Evolutionary conservation across 257 asterid genomes (phyloP).

Genomic region (Lavandula angustifolia): DNA sequence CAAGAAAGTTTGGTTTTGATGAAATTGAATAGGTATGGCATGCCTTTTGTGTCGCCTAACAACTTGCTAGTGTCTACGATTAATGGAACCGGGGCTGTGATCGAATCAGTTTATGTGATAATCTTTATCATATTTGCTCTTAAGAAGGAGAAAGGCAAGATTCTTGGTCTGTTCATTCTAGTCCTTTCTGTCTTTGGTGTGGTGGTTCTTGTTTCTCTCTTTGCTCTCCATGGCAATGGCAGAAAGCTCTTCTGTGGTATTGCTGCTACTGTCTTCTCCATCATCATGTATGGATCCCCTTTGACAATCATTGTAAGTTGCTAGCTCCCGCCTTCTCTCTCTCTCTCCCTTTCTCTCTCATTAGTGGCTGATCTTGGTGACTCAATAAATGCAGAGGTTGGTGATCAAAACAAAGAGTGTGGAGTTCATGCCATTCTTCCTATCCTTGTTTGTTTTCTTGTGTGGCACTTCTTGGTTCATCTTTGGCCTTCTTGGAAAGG

Average conservation of each 20-base stretch:
- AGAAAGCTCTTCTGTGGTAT: conserved; percentile 72
- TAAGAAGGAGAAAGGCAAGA: conserved; percentile 59
- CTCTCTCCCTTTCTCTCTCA: neutral
- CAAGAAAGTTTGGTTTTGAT: neutral
- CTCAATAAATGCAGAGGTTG: conserved; percentile 52
- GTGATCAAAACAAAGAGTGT: conserved; percentile 83
- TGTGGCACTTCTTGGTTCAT: conserved; percentile 81
- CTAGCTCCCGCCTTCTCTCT: neutral
- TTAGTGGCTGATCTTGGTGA: neutral
- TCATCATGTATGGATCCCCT: conserved; percentile 85
- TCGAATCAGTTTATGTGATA: conserved; percentile 58
- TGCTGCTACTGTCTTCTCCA: conserved; percentile 78
- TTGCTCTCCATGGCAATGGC: conserved; percentile 59
- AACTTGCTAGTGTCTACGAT: conserved; percentile 70
- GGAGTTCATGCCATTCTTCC: conserved; percentile 85
- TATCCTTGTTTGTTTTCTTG: conserved; percentile 69
- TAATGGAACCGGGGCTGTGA: conserved; percentile 71
- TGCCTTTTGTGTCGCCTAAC: conserved; percentile 89
- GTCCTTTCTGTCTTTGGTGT: conserved; percentile 49
- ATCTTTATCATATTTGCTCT: conserved; percentile 59
- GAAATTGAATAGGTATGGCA: conserved; percentile 66
- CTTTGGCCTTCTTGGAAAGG: conserved; percentile 74
- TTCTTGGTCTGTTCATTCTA: conserved; percentile 45
- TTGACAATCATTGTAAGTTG: conserved; percentile 67
- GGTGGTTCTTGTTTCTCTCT: conserved; percentile 55